Percentiles rank a stretch among this genome's conserved stretches.
phyloP scores from a whole-genome alignment of 2,329 filamentous ascomycete genomes.

The Hawksworthiomyces lignivorus region DNA sequence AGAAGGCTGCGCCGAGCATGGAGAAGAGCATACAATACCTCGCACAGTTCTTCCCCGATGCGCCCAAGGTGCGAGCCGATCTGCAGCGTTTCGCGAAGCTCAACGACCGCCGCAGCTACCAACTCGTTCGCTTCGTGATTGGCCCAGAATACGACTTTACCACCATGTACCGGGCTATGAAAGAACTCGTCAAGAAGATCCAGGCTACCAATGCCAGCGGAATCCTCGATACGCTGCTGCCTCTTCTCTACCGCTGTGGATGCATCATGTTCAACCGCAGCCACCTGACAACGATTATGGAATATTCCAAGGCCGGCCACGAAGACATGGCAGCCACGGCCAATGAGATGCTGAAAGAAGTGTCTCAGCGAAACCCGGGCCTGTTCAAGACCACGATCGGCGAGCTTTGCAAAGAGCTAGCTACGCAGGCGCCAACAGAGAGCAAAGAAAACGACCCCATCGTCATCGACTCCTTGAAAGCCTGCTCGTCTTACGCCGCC shows the following conservation, averaged over 20 bases:
- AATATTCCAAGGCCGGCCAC: slow-evolving; percentile 76
- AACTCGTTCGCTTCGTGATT: slow-evolving; percentile 80
- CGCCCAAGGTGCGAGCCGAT: slow-evolving; percentile 62
- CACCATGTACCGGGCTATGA: slow-evolving; percentile 82
- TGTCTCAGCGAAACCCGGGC: slow-evolving; percentile 80
- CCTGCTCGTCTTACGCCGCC: slow-evolving; percentile 84
- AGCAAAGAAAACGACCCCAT: slow-evolving; percentile 60
- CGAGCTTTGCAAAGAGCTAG: slow-evolving; percentile 79
- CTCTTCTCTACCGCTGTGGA: slow-evolving; percentile 75
- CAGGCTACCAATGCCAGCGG: slow-evolving; percentile 57
- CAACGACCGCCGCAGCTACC: slow-evolving; percentile 84
- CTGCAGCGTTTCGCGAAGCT: slow-evolving; percentile 85
- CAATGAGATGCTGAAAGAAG: slow-evolving; percentile 84
- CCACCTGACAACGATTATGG: slow-evolving; percentile 84
- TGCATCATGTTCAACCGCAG: slow-evolving; percentile 90
- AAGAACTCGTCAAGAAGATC: slow-evolving; percentile 77
- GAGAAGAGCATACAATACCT: slow-evolving; percentile 67
- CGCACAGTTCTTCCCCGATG: slow-evolving; percentile 68
- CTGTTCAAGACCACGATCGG: slow-evolving; percentile 90
- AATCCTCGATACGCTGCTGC: slow-evolving; percentile 71
- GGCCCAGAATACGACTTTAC: slow-evolving; percentile 84
- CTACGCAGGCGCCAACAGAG: slow-evolving; percentile 68
- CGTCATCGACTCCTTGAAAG: slow-evolving; percentile 86
- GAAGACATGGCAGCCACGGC: slow-evolving; percentile 69
- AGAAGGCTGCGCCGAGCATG: slow-evolving; percentile 62